Conservation (phyloP, 2,329 filamentous ascomycete species). For the Arachnopeziza araneosa region DNA sequence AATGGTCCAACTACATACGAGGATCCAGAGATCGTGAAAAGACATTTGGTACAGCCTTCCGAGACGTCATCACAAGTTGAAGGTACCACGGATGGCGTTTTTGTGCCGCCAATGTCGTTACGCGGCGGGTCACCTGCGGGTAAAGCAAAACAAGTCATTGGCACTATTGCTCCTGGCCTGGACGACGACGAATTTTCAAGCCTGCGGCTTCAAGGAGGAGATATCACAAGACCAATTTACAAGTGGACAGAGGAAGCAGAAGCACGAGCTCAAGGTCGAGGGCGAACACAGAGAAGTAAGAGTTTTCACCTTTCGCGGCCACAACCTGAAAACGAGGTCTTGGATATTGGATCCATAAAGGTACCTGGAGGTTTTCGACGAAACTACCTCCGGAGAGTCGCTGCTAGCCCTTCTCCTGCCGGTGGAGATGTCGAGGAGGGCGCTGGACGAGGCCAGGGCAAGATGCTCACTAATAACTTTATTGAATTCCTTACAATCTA, state of each 20-base stretch:
- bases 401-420: constrained; percentile 53
- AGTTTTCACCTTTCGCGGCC: constrained; percentile 78
- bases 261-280: constrained; percentile 49
- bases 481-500: constrained; percentile 93
- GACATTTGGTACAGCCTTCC: constrained; percentile 76
- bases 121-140: constrained; percentile 31
- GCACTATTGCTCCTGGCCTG: constrained; percentile 31
- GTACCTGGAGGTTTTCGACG: constrained; percentile 89
- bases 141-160: constrained; percentile 28
- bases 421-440: constrained; percentile 31
- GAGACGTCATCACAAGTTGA: constrained; percentile 36
- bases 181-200: constrained; percentile 87
- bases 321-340: constrained; percentile 70
- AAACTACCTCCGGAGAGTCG: constrained; percentile 77
- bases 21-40: constrained; percentile 84
- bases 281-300: constrained; percentile 70
- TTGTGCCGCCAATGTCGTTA: constrained; percentile 33
- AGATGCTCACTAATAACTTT: constrained; percentile 84
- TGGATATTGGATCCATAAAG: constrained; percentile 87
- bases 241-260: constrained; percentile 91
- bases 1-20: constrained; percentile 62
- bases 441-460: constrained; percentile 41
- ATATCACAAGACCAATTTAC: constrained; percentile 92
- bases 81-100: constrained; percentile 19
- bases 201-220: constrained; percentile 84